A percentile compares a stretch with the other conserved stretches of the same genome.
phyloP scores from a whole-genome alignment of 2,329 filamentous ascomycete genomes.

The Helminthosporium solani region DNA sequence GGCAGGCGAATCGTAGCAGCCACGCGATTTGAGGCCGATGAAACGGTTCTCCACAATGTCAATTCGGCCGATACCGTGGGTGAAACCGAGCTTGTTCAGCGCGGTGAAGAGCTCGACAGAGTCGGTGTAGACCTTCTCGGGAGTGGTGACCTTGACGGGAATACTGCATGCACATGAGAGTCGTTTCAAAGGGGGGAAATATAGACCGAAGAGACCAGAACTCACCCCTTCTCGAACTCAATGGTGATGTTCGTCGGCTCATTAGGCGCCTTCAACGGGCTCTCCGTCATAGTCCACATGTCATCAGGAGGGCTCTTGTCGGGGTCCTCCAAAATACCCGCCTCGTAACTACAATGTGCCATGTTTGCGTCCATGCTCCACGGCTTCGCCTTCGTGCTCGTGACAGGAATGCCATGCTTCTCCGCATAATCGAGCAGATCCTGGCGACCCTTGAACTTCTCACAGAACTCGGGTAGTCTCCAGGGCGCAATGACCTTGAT shows the following conservation, averaged over 20 bases:
- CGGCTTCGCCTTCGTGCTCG: slow-evolving; percentile 70
- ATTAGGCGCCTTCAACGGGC: slow-evolving; percentile 69
- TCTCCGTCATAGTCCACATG: slow-evolving; percentile 76
- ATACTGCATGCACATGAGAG: slow-evolving; percentile 39
- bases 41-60: slow-evolving; percentile 83
- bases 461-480: slow-evolving; percentile 68
- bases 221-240: slow-evolving; percentile 66
- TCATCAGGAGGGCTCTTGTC: slow-evolving; percentile 67
- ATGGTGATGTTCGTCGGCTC: slow-evolving; percentile 70
- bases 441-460: slow-evolving; percentile 69
- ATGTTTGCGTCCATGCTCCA: slow-evolving; percentile 71
- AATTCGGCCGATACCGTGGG: slow-evolving; percentile 74
- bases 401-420: slow-evolving; percentile 67
- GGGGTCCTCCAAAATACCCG: slow-evolving; percentile 70
- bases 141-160: slow-evolving; percentile 65
- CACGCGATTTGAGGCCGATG: slow-evolving; percentile 76
- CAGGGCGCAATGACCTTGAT: slow-evolving; percentile 77
- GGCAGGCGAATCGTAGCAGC: slow-evolving; percentile 67
- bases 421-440: slow-evolving; percentile 73
- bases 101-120: slow-evolving; percentile 70
- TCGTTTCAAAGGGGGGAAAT: no score
- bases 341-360: slow-evolving; percentile 78
- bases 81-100: slow-evolving; percentile 69
- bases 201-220: no score
- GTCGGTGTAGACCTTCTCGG: slow-evolving; percentile 63